Base-by-base conservation (phyloP, 2,329 filamentous ascomycete genomes). In the Zymoseptoria ardabiliae region DNA sequence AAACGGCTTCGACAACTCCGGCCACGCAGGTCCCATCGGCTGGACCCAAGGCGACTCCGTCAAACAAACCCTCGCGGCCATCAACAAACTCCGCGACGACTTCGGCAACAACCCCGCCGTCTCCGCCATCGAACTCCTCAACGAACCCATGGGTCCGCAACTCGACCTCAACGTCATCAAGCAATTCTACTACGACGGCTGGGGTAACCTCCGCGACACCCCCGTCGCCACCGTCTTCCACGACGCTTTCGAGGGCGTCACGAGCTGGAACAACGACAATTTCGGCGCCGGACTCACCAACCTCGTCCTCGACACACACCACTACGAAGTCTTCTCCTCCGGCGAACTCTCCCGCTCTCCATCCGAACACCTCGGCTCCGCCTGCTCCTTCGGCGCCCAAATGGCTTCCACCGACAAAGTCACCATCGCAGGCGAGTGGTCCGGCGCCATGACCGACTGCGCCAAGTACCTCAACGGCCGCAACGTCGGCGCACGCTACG, bases 351-450 rank as follows among this genome's bases (percentile, higher is more conserved):
- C 69, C 52, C 71, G 75, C 71, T 72, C 71, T 62, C 67, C 73
- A 35, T 41, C 59, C 35, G 68, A 73, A 9, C 78, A 79, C 62
- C 63, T 79, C 63, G 69, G 61, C 25, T 73, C 71, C 17, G 78
- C 76, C 1, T 79, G 77, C 65, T 70, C 67, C 54, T 79, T 78
- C 61, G 78, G 78, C 51, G 70, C 61, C 35, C 70, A 75, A 58
- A 80, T 80, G 78, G 73, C 76, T 3, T 68, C 68, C 22, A 75
- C 73, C 7, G 72, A 66, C 66, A 88, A 88, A 71, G 85, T 82
- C 79, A 81, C 82, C n/a, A 76, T 88, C 58, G 81, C 87, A 4
- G 86, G 86, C 50, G 86, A 89, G 71, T 89, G 86, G 85, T 83
- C 81, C 1, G 85, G 79, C 22, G 86, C 85, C 13, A 81, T 87